Conservation (phyloP, 192 early-diverging fungal genomes). For the Podila epigama region DNA sequence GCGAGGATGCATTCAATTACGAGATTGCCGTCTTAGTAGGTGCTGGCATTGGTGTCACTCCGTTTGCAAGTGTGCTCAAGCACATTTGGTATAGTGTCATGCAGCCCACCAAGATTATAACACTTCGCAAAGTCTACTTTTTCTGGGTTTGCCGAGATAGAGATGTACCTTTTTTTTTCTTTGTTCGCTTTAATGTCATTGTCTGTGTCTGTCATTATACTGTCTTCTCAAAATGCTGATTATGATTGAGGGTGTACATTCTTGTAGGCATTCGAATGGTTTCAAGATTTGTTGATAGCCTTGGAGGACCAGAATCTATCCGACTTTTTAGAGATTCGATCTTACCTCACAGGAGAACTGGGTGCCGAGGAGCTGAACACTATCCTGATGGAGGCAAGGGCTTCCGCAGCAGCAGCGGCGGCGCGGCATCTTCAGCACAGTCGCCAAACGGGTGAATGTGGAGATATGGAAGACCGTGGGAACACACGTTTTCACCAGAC, state of each 20-base stretch:
- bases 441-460: not conserved
- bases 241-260: not conserved
- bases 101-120: constrained; percentile 37
- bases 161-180: constrained; percentile 47
- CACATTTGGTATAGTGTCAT: constrained; percentile 62
- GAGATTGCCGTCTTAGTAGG: constrained; percentile 71
- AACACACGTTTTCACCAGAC: not conserved
- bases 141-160: constrained; percentile 87
- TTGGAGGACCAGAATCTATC: constrained; percentile 81
- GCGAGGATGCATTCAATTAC: constrained; percentile 80
- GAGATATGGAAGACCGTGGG: not conserved
- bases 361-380: constrained; percentile 72
- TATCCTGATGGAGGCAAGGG: constrained; percentile 69
- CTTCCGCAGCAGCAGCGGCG: constrained; percentile 51
- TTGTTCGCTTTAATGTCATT: not conserved
- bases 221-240: not conserved
- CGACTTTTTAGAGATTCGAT: constrained; percentile 80
- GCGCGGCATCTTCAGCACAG: constrained; percentile 7
- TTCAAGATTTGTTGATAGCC: constrained; percentile 82
- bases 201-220: not conserved
- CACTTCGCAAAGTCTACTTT: constrained; percentile 85
- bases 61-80: constrained; percentile 75
- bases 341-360: constrained; percentile 77
- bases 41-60: constrained; percentile 86
- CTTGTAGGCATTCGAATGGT: constrained; percentile 82